Conservation (phyloP, 306 rosid genomes). For the Sechiopsis laciniata region DNA sequence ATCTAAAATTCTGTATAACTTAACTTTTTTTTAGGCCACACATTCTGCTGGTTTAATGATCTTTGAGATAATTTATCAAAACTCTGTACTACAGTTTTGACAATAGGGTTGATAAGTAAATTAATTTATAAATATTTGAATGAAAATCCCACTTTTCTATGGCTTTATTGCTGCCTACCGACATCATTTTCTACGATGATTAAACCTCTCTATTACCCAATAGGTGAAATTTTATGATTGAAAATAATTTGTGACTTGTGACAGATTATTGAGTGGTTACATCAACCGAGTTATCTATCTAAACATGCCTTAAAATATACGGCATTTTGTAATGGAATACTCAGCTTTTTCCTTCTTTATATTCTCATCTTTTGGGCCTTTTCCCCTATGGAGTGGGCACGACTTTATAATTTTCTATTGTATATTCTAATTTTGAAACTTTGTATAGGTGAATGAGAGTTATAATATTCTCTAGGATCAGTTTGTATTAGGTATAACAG, state of each 20-base stretch:
- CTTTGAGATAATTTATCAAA: neutral
- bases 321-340: neutral
- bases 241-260: neutral
- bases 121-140: neutral
- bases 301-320: neutral
- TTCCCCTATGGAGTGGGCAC: neutral
- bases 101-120: neutral
- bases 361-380: neutral
- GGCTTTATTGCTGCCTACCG: neutral
- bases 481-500: neutral
- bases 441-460: neutral
- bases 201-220: neutral
- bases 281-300: neutral
- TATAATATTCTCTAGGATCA: neutral
- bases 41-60: neutral
- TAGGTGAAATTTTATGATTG: constrained; percentile 8
- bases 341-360: neutral
- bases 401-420: neutral
- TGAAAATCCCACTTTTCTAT: neutral
- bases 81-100: neutral
- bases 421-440: neutral
- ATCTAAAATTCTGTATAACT: neutral
- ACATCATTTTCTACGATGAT: neutral
- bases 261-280: neutral
- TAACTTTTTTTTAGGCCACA: neutral